Percentiles rank a stretch among this genome's conserved stretches.
phyloP scores from a whole-genome alignment of 352 stramenopile genomes.

The Pythium scleroteichum region DNA sequence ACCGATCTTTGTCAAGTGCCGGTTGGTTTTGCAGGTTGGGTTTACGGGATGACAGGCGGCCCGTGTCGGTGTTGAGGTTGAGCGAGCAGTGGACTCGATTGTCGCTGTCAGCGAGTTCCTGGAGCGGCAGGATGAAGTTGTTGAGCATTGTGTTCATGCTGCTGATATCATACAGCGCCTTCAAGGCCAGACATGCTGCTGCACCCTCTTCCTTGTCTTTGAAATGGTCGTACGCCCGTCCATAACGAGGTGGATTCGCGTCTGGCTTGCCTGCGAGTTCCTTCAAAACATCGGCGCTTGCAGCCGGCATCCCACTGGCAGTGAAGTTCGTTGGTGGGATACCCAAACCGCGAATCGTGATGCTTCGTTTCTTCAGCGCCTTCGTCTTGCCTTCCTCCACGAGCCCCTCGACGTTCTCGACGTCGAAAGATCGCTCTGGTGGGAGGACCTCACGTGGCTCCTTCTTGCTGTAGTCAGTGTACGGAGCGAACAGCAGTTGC shows the following conservation, averaged over 20 bases:
- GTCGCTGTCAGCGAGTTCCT: conserved; percentile 92
- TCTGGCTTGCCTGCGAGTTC: conserved; percentile 92
- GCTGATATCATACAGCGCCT: conserved; percentile 94
- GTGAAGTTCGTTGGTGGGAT: conserved; percentile 94
- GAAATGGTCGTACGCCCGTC: conserved; percentile 93
- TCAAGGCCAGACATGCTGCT: conserved; percentile 94
- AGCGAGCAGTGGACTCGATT: conserved; percentile 97
- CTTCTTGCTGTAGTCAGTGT: conserved; percentile 72
- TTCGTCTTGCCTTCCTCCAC: conserved; percentile 73
- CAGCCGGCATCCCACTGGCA: conserved; percentile 88
- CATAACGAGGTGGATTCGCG: conserved; percentile 65
- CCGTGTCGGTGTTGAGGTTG: conserved; percentile 99
- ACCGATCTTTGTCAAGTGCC: conserved; percentile 83
- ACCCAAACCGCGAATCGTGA: conserved; percentile 87
- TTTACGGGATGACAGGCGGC: conserved; percentile 94
- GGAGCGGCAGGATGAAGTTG: conserved; percentile 94
- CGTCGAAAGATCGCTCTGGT: conserved; percentile 70
- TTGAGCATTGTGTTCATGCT: conserved; percentile 99
- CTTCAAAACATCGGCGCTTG: conserved; percentile 93
- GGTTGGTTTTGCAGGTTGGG: conserved; percentile 99
- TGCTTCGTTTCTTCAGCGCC: conserved; percentile 79
- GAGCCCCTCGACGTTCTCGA: conserved; percentile 77
- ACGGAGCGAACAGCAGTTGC: conserved; percentile 96
- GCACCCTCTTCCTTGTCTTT: conserved; percentile 89
- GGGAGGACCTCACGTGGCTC: conserved; percentile 62